Percentiles rank a stretch among this genome's conserved stretches.
phyloP scores from a whole-genome alignment of 2,329 filamentous ascomycete species.

The Apiospora saccharicola region DNA sequence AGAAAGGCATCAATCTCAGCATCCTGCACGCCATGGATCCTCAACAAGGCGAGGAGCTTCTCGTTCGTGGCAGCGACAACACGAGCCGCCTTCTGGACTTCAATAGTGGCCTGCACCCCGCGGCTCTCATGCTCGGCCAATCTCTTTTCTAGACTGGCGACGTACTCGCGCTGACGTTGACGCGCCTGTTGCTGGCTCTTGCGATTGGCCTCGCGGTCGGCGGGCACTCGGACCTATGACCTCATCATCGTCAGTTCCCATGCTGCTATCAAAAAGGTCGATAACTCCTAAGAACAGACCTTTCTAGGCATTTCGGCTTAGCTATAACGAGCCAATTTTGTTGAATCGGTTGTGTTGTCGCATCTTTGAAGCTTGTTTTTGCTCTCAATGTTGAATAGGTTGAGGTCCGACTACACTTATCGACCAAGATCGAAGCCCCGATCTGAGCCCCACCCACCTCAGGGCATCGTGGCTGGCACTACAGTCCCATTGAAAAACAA shows the following conservation, averaged over 20 bases:
- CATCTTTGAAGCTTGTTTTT: too few species aligned
- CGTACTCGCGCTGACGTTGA: conserved; percentile 57
- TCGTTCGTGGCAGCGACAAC: conserved; percentile 58
- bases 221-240: conserved; percentile 33
- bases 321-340: too few species aligned
- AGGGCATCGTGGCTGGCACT: too few species aligned
- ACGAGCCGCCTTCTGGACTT: conserved; percentile 62
- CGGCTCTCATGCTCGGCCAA: conserved; percentile 56
- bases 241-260: not conserved
- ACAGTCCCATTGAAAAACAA: too few species aligned
- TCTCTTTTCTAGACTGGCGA: conserved; percentile 55
- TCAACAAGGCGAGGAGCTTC: conserved; percentile 52
- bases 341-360: too few species aligned
- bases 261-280: not conserved
- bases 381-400: too few species aligned
- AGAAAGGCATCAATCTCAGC: conserved; percentile 51
- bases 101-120: conserved; percentile 56
- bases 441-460: too few species aligned
- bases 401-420: too few species aligned
- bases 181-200: conserved; percentile 63
- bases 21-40: conserved; percentile 47
- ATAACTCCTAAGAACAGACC: not conserved
- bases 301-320: not conserved
- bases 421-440: too few species aligned
- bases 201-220: conserved; percentile 40